Conservation (phyloP, 495 filamentous ascomycete genomes). For the Penicillium parvum region DNA sequence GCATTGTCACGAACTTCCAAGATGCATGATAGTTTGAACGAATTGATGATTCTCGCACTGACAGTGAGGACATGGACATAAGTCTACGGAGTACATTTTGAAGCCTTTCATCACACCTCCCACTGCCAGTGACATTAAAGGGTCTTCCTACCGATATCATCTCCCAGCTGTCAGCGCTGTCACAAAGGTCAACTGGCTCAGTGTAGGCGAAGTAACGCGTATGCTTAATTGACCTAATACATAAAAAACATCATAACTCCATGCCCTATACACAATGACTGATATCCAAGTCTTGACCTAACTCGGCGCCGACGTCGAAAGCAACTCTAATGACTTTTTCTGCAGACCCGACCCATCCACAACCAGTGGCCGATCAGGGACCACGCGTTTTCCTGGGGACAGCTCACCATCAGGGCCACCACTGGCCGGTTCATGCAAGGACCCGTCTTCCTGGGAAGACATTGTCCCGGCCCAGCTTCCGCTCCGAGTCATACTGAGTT, state of each 20-base stretch:
- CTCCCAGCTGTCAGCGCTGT: too few species aligned
- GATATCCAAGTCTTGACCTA: neutral
- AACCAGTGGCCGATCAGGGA: slow-evolving; percentile 30
- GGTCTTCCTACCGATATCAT: too few species aligned
- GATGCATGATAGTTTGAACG: slow-evolving; percentile 18
- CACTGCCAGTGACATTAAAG: neutral
- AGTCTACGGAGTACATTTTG: too few species aligned
- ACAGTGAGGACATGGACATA: too few species aligned
- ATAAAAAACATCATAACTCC: slow-evolving; percentile 1
- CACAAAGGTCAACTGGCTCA: too few species aligned
- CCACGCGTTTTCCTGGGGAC: slow-evolving; percentile 8
- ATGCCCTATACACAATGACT: neutral
- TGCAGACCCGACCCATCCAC: slow-evolving; percentile 36
- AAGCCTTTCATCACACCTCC: too few species aligned
- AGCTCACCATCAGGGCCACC: too few species aligned
- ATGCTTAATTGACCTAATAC: slow-evolving; percentile 6
- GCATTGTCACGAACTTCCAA: slow-evolving; percentile 14
- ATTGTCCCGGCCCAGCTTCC: slow-evolving; percentile 11
- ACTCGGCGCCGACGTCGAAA: slow-evolving; percentile 18
- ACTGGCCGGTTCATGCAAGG: neutral
- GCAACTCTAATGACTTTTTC: slow-evolving; percentile 11
- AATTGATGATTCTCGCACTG: slow-evolving; percentile 18
- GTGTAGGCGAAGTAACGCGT: too few species aligned
- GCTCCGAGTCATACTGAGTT: slow-evolving; percentile 1
- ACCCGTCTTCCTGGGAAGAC: neutral